Evolutionary conservation across 2,329 filamentous ascomycete genomes (phyloP).

Genomic region (Hansfordia pulvinata): DNA sequence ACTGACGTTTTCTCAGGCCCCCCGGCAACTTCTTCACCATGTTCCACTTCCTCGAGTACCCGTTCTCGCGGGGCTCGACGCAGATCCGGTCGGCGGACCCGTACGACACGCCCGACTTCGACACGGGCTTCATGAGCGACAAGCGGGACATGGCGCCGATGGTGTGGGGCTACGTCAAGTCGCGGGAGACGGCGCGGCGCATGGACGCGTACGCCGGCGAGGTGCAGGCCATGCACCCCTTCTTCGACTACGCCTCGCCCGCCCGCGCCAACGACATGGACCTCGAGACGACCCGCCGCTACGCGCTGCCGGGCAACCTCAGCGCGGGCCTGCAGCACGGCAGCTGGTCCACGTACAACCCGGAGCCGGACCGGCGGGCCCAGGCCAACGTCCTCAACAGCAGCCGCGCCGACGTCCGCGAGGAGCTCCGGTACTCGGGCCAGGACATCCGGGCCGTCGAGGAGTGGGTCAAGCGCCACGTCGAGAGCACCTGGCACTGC

Average conservation of each 20-base stretch:
- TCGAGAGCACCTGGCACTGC: slow-evolving; percentile 64
- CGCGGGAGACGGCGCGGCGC: slow-evolving; percentile 62
- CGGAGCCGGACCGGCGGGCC: slow-evolving; percentile 35
- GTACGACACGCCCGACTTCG: slow-evolving; percentile 65
- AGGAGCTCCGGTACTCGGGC: slow-evolving; percentile 52
- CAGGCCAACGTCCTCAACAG: slow-evolving; percentile 40
- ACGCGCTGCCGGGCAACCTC: slow-evolving; percentile 60
- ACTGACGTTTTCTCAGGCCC: slow-evolving; percentile 43
- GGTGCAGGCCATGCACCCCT: slow-evolving; percentile 54
- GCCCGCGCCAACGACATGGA: slow-evolving; percentile 62
- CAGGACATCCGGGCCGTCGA: slow-evolving; percentile 53
- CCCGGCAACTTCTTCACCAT: slow-evolving; percentile 72
- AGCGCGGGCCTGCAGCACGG: slow-evolving; percentile 61
- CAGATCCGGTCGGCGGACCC: slow-evolving; percentile 60
- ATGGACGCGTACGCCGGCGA: slow-evolving; percentile 71
- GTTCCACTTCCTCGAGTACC: slow-evolving; percentile 72
- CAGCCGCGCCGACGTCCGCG: slow-evolving; percentile 43
- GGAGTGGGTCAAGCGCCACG: slow-evolving; percentile 58
- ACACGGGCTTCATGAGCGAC: slow-evolving; percentile 76
- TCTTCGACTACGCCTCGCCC: slow-evolving; percentile 56
- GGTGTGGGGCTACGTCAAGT: slow-evolving; percentile 79
- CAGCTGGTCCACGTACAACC: slow-evolving; percentile 51
- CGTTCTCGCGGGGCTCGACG: slow-evolving; percentile 59
- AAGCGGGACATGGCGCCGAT: slow-evolving; percentile 74
- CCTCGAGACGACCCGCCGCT: slow-evolving; percentile 59